phyloP scores from a whole-genome alignment of 2,329 filamentous ascomycete genomes.

The Diaporthe helianthi region DNA sequence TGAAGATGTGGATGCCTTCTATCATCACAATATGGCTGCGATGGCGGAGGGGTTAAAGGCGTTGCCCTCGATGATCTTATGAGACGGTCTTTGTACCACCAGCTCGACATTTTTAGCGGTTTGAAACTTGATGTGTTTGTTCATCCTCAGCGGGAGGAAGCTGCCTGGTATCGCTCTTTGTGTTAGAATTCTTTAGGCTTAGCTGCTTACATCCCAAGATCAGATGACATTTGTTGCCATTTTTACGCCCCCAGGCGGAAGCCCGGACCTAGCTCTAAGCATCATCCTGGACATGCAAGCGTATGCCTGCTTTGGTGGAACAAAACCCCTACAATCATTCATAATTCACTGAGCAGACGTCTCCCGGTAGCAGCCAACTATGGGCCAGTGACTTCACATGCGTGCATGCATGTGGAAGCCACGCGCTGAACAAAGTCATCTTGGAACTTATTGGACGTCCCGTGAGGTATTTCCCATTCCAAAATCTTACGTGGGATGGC shows the following conservation, averaged over 20 bases:
- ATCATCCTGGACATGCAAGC: background rate
- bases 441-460: background rate
- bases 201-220: background rate
- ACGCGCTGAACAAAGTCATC: background rate
- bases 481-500: background rate
- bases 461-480: background rate
- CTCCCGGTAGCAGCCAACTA: background rate
- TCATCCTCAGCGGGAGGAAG: background rate
- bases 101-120: background rate
- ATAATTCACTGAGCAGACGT: no score
- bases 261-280: background rate
- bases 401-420: background rate
- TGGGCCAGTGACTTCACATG: background rate
- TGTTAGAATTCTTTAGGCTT: no score
- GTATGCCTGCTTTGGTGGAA: background rate
- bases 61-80: background rate
- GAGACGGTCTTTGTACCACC: background rate
- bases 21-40: background rate
- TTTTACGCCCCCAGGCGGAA: background rate
- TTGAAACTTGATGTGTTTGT: background rate
- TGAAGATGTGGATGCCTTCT: background rate
- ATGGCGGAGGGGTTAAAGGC: no score
- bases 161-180: background rate
- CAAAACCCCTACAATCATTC: no score
- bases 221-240: background rate